Evolutionary conservation across 495 filamentous ascomycete genomes (phyloP), one percentile per base, ranked within the genome.

Genomic region (Aspergillus heteromorphus): DNA sequence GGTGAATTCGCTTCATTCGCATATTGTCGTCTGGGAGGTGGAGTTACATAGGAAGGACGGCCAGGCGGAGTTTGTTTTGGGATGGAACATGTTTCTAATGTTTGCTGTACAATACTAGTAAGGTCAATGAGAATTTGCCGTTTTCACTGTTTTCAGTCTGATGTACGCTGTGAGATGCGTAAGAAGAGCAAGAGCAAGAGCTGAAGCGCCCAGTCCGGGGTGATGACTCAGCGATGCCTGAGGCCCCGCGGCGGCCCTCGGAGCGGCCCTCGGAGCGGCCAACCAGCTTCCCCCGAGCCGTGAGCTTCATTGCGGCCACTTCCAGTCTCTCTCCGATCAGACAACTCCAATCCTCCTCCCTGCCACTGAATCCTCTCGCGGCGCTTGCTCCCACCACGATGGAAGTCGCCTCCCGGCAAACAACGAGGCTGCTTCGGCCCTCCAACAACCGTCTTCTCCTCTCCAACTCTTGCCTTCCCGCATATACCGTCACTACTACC

Each of bases 331-430:
- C 41, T 38, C 10, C 30, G 48, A 45, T 54, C 52, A 43, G 6
- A 42, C 30, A 29, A 9, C 29, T 31, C 17, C 27, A 48, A 55
- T 48, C 31, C 40, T 48, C 31, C 40, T 17, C 20, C 43, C 17
- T 17, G 29, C 20, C 10, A 29, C 23, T 42, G 4, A 27, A 27
- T 34, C 41, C 13, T 4, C 18, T 27, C 23, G 9, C n/a, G 16
- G 19, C 7, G 23, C 23, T 45, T 19, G 16, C 47, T n/a, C 13
- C 13, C 36, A 27, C 40, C 31, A 73, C 50, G n/a, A 77, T 77
- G 74, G 71, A 75, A 52, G 62, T 70, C 53, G 67, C 65, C 57
- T 67, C 68, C 59, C 66, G 68, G 48, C 72, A 73, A 53, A 59
- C 68, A 14, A 60, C 65, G 55, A 66, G 67, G 58, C 67, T 75